Evolutionary conservation across 148 eudicot species (phyloP), one percentile per base, ranked within the genome.

Genomic region (Cornus controversa): DNA sequence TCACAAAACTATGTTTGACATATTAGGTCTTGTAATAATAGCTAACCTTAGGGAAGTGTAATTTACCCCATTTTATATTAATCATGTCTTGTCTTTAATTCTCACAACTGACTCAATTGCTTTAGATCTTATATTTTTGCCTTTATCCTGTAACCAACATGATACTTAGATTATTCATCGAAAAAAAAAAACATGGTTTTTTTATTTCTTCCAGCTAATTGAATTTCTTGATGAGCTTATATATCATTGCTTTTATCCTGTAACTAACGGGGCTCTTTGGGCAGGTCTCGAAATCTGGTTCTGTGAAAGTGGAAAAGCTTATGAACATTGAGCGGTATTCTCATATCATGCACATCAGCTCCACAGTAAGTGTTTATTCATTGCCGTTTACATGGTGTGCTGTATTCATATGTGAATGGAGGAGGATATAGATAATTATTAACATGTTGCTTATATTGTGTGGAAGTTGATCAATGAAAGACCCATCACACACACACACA

Each of bases 331-430:
- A 96, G 85, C 90, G 93, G 26, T 96, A 96, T 82, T 96, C 99
- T 73, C 99, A 96, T 82, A 98, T 96, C 86, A 96, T 96, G 99
- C 99, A 96, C 82, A 93, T 96, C 80, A 96, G 99, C 86, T 96
- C 99, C 77, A 93, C 99, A 6, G 99, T 96, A 84, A 89, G 91
- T 85, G 24, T 34, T 74, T 66, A 47, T 78, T 66, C 42, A 68
- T 67, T n/a, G 3, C 16, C 25, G 37, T 74, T 8, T 29, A 15
- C 34, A 18, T 23, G 8, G 23, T 22, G 1, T 25, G 0, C 23
- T 20, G 64, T 60, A 18, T 20, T 4, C 24, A 60, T 50, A n/a
- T 74, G 31, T 22, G 68, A 40, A 68, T 67, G 50, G 65, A 74
- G 60, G 68, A 50, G 42, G 23, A 72, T 22, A 25, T 16, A 11